These are phyloP conservation scores for Candida lessepsii DNA, from an alignment of 805 yeast genomes.

Conservation along the genomic window DNA sequence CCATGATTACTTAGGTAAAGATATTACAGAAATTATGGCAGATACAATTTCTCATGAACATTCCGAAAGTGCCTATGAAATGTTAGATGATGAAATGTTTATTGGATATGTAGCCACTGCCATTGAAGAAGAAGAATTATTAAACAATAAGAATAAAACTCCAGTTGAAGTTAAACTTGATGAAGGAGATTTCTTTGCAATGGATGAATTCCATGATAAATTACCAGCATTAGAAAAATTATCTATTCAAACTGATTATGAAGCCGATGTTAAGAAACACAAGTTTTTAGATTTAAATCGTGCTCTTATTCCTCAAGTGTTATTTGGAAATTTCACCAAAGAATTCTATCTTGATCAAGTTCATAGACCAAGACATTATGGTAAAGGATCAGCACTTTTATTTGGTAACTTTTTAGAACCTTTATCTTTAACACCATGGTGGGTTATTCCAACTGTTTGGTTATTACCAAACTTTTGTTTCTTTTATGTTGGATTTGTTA, in stretches of 20 bases:
- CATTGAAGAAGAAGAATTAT: slow-evolving; percentile 70
- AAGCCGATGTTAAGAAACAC: slow-evolving; percentile 69
- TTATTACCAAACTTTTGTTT: slow-evolving; percentile 72
- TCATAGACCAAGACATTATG: slow-evolving; percentile 97
- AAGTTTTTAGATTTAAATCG: slow-evolving; percentile 81
- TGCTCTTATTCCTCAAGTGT: slow-evolving; percentile 80
- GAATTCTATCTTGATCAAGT: slow-evolving; percentile 94
- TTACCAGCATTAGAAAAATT: slow-evolving; percentile 74
- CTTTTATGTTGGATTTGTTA: slow-evolving; percentile 55
- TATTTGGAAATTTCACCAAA: slow-evolving; percentile 71
- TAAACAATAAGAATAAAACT: slow-evolving; percentile 57
- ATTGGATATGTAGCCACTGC: slow-evolving; percentile 82
- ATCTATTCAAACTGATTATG: slow-evolving; percentile 74
- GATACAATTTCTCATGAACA: slow-evolving; percentile 75
- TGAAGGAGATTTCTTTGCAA: slow-evolving; percentile 25
- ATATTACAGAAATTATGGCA: slow-evolving; percentile 69
- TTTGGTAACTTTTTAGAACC: slow-evolving; percentile 97
- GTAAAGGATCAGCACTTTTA: slow-evolving; percentile 92
- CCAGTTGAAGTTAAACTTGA: slow-evolving; percentile 52
- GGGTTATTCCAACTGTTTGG: slow-evolving; percentile 86
- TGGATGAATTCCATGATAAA: slow-evolving; percentile 50
- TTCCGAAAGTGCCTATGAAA: slow-evolving; percentile 81
- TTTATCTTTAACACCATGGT: slow-evolving; percentile 89
- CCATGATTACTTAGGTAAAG: slow-evolving; percentile 57
- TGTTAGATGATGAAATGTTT: slow-evolving; percentile 75